Percentiles rank a stretch among this genome's conserved stretches.
Evolutionary conservation across 257 asterid genomes (phyloP).

Genomic region (Solanum paucissectum): DNA sequence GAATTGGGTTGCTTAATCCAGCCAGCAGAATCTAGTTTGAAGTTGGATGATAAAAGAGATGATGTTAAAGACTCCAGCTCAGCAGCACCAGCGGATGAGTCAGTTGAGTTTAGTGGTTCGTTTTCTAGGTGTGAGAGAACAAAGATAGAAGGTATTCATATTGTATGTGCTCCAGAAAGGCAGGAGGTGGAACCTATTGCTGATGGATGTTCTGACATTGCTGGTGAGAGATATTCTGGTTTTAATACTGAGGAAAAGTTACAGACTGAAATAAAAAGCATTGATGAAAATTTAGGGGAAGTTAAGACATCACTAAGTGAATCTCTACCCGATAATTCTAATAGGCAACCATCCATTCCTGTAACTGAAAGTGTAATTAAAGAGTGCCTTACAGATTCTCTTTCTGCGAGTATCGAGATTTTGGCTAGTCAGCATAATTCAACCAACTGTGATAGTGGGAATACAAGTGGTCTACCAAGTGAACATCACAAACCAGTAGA

Average conservation of each 20-base stretch:
- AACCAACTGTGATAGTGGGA: not conserved
- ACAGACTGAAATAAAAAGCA: not conserved
- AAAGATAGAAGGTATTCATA: not conserved
- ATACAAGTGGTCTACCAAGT: conserved; percentile 8
- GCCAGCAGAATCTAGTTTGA: conserved; percentile 1
- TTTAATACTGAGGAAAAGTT: not conserved
- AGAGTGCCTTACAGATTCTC: not conserved
- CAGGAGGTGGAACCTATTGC: conserved; percentile 17
- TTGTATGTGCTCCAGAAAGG: not conserved
- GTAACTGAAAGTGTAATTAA: not conserved
- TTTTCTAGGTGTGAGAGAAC: not conserved
- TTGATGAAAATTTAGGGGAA: not conserved
- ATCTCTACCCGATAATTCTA: not conserved
- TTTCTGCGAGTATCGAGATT: not conserved
- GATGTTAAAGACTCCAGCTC: not conserved
- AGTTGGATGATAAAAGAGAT: not conserved
- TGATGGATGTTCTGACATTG: conserved; percentile 7
- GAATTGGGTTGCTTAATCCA: conserved; percentile 4
- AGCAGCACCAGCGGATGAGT: not conserved
- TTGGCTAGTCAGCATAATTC: not conserved
- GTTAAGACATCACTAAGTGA: not conserved
- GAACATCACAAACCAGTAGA: conserved; percentile 12
- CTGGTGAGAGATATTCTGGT: not conserved
- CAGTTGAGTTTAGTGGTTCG: not conserved
- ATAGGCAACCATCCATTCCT: not conserved